These are phyloP conservation scores for Epichloe brachyelytri DNA, from an alignment of 2,329 filamentous ascomycete species.

Conservation along the genomic window DNA sequence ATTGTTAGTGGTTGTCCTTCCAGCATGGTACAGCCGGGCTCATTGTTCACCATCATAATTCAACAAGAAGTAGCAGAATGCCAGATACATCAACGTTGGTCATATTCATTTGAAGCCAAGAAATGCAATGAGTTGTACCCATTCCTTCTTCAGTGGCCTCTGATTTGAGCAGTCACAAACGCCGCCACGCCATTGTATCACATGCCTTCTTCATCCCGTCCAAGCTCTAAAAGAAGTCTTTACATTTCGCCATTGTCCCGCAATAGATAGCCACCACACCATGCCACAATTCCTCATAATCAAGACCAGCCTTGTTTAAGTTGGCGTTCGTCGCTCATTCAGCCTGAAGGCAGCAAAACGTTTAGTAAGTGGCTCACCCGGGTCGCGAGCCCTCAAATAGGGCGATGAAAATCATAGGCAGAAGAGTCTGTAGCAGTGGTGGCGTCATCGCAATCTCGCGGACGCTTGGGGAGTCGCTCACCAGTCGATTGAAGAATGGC, in stretches of 20 bases:
- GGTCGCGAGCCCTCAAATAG: slow-evolving; percentile 13
- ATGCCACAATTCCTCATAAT: background rate
- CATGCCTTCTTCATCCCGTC: background rate
- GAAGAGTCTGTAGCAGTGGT: slow-evolving; percentile 11
- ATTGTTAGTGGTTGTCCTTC: too few species aligned
- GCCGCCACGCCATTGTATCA: background rate
- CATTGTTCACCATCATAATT: too few species aligned
- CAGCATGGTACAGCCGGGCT: too few species aligned
- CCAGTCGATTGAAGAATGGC: slow-evolving; percentile 91
- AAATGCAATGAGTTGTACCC: background rate
- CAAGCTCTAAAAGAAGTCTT: background rate
- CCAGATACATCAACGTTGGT: too few species aligned
- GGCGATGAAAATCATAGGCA: slow-evolving; percentile 9
- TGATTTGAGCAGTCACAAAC: background rate
- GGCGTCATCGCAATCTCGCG: slow-evolving; percentile 27
- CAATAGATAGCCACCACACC: background rate
- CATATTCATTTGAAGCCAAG: too few species aligned
- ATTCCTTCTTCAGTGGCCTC: background rate
- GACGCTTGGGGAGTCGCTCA: slow-evolving; percentile 83
- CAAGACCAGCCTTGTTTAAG: background rate
- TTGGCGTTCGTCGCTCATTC: slow-evolving; percentile 26
- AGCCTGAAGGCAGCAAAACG: slow-evolving; percentile 54
- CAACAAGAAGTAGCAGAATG: too few species aligned
- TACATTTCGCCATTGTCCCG: background rate
- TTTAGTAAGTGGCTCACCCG: slow-evolving; percentile 49